These are phyloP conservation scores for Euryodendron excelsum DNA, from an alignment of 148 eudicot species.

Conservation along the genomic window DNA sequence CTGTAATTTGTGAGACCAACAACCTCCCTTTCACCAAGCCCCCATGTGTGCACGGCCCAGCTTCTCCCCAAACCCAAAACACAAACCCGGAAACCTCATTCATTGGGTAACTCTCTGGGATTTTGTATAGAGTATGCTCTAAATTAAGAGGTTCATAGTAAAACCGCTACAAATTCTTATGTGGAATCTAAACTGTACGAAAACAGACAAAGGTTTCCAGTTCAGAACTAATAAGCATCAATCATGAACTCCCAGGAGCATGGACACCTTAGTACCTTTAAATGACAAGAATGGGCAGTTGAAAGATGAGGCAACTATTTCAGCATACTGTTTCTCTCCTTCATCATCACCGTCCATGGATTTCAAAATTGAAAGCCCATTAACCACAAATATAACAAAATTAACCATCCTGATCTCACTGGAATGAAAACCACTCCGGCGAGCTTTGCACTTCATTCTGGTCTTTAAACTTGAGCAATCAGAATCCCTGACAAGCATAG, in stretches of 20 bases:
- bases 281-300: conserved; percentile 66
- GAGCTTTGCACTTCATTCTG: conserved; percentile 48
- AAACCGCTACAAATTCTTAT: too few relatives aligned
- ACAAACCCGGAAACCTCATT: too few relatives aligned
- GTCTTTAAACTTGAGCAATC: conserved; percentile 42
- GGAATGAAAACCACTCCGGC: conserved; percentile 27
- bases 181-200: too few relatives aligned
- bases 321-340: conserved; percentile 34
- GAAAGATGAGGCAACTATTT: conserved; percentile 46
- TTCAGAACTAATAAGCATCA: too few relatives aligned
- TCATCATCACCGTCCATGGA: conserved; percentile 48
- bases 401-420: conserved; percentile 50
- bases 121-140: too few relatives aligned
- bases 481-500: conserved; percentile 42
- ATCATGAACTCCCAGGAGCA: background rate
- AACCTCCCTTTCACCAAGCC: too few relatives aligned
- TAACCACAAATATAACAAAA: conserved; percentile 80
- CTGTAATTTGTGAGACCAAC: too few relatives aligned
- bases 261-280: conserved; percentile 48
- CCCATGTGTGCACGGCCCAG: too few relatives aligned
- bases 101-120: too few relatives aligned
- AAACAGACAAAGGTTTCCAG: too few relatives aligned
- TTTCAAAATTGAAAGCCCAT: conserved; percentile 61
- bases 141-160: too few relatives aligned
- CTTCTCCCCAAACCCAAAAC: too few relatives aligned